Percentiles rank a stretch among this genome's conserved stretches.
These are phyloP conservation scores for Colletotrichum acutatum DNA, from an alignment of 2,329 filamentous ascomycete genomes.

Conservation along the genomic window DNA sequence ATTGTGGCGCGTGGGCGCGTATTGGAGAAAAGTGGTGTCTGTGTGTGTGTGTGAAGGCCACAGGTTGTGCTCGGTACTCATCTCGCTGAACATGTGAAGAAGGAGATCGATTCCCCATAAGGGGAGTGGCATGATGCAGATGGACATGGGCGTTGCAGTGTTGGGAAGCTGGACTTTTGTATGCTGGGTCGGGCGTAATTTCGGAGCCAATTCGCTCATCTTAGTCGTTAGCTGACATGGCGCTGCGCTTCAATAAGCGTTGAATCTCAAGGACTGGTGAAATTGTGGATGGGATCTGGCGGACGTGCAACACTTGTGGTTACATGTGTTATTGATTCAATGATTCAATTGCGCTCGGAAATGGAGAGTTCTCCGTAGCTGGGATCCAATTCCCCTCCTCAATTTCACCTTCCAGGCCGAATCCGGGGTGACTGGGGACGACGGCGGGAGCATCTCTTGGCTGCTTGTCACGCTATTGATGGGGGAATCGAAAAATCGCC, in stretches of 20 bases:
- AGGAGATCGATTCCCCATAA: conserved; percentile 20
- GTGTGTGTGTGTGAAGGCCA: not conserved
- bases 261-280: not conserved
- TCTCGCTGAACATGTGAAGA: conserved; percentile 27
- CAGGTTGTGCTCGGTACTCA: not conserved
- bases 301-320: not conserved
- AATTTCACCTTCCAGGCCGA: not conserved
- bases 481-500: not conserved
- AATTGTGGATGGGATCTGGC: not conserved
- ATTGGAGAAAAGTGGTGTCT: not conserved
- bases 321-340: not conserved
- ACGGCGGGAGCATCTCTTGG: conserved; percentile 14
- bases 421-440: conserved; percentile 20
- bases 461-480: not conserved
- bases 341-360: not conserved
- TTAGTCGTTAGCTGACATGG: not conserved
- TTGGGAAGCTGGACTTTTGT: conserved; percentile 9
- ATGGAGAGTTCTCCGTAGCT: not conserved
- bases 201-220: not conserved
- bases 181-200: conserved; percentile 8
- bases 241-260: not conserved
- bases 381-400: not conserved
- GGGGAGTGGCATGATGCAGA: conserved; percentile 14
- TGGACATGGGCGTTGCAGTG: not conserved
- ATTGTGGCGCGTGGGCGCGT: conserved; percentile 10